Conservation (phyloP, 306 rosid genomes). For the Rosa rugosa region DNA sequence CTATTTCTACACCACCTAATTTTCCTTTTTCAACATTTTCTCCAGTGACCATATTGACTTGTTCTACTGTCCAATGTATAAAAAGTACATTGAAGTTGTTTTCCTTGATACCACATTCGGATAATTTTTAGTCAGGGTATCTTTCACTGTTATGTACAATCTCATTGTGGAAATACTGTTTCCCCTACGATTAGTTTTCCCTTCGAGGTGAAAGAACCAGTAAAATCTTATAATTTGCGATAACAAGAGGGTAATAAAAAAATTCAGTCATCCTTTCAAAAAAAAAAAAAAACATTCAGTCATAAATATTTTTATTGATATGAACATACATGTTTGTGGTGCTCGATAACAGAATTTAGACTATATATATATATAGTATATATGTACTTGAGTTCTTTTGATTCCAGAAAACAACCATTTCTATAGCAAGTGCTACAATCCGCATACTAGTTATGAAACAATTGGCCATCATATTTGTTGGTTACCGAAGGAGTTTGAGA, state of each 20-base stretch:
- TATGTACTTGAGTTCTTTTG: neutral
- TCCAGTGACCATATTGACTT: neutral
- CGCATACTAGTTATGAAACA: neutral
- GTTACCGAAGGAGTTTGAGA: neutral
- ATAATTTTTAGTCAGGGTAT: neutral
- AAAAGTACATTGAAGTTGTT: constrained; percentile 15
- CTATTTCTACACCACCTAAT: constrained; percentile 46
- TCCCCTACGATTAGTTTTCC: neutral
- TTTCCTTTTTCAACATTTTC: neutral
- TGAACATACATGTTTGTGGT: neutral
- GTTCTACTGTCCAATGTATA: constrained; percentile 14
- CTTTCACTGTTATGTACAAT: neutral
- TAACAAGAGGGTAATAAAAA: neutral
- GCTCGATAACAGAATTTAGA: neutral
- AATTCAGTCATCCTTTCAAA: too few species aligned
- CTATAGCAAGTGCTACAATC: neutral
- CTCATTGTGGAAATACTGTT: neutral
- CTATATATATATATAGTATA: neutral
- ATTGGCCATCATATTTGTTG: neutral
- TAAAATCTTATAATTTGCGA: neutral
- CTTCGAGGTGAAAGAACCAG: neutral
- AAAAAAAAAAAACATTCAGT: too few species aligned
- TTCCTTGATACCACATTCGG: constrained; percentile 4
- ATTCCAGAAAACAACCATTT: neutral
- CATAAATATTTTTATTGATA: neutral